Base-by-base conservation (phyloP, 805 yeast species). In the Candida xyloterini region DNA sequence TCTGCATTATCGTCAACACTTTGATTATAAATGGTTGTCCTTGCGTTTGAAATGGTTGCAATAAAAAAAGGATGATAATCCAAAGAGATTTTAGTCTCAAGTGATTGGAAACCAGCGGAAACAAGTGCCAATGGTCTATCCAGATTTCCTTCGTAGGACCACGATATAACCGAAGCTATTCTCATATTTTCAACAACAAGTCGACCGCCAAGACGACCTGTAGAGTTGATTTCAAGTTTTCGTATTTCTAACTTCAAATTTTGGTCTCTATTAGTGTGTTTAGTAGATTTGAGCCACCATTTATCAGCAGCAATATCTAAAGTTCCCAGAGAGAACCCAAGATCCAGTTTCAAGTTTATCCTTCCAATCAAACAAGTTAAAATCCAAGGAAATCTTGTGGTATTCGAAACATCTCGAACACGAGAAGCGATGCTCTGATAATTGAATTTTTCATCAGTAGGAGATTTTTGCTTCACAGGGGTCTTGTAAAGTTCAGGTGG, bases 61-160 rank as follows among this genome's bases (percentile, higher is more conserved):
- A 91, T 74, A 24, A 86, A 73, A 58, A 93, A 89, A 13, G 86
- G 77, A 56, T 91, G 96, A 57, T 79, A 88, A 57, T 93, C 98
- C 52, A 91, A 79, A 0, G 89, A 79, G 4, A 81, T 64, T 52
- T 83, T 84, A 2, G 76, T 52, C 20, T 79, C 78, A 15, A 86
- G 51, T 4, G 69, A 63, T 2, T 67, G 78, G 23, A 88, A 56
- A 0, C 82, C 79, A 4, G 78, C 66, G 0, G 82, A 70, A 2
- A 84, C 56, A 15, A 79, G 70, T 3, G 91, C 81, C 42, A 85
- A 59, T 0, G 98, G 97, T 8, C 82, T 65, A 5, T 68, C 76
- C 21, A 71, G 60, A 5, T 65, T 55, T 4, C 65, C 63, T 7
- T 34, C 43, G 10, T 67, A 55, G 20, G 77, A 75, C 95, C 96